Evolutionary conservation across 352 stramenopile genomes (phyloP).

Genomic region (Elongisporangium undulatum): DNA sequence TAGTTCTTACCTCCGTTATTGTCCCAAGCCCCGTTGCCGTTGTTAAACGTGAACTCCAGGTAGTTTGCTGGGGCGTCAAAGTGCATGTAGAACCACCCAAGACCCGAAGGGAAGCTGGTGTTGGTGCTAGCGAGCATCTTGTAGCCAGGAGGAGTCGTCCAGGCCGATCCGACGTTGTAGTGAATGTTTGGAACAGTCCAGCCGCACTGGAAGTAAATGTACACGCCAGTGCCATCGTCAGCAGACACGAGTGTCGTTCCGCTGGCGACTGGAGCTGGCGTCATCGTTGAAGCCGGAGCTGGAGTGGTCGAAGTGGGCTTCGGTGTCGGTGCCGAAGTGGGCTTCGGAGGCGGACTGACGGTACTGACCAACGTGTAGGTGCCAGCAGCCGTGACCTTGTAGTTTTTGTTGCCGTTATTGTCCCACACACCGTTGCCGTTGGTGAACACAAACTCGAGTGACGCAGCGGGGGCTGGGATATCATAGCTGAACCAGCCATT

Average conservation of each 20-base stretch:
- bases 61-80: constrained; percentile 12
- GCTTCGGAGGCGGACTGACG: constrained; percentile 7
- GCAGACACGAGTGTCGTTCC: constrained; percentile 15
- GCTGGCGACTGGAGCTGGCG: constrained; percentile 5
- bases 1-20: constrained; percentile 40
- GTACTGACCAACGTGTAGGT: constrained; percentile 22
- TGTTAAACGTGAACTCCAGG: constrained; percentile 44
- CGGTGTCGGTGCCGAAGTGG: constrained; percentile 1
- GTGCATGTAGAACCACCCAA: constrained; percentile 34
- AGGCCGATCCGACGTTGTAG: constrained; percentile 18
- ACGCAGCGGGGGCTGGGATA: constrained; percentile 9
- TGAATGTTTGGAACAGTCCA: constrained; percentile 32
- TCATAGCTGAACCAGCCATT: constrained; percentile 23
- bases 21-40: constrained; percentile 34
- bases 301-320: not conserved
- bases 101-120: constrained; percentile 9
- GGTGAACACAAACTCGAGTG: constrained; percentile 23
- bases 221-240: constrained; percentile 26
- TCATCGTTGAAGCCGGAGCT: not conserved
- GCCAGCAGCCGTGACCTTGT: constrained; percentile 17
- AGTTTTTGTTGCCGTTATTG: constrained; percentile 21
- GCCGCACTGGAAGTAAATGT: constrained; percentile 30
- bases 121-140: constrained; percentile 22
- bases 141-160: constrained; percentile 26
- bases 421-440: constrained; percentile 19